phyloP scores from a whole-genome alignment of 23 red algal genomes.

The Agarophyton chilense region DNA sequence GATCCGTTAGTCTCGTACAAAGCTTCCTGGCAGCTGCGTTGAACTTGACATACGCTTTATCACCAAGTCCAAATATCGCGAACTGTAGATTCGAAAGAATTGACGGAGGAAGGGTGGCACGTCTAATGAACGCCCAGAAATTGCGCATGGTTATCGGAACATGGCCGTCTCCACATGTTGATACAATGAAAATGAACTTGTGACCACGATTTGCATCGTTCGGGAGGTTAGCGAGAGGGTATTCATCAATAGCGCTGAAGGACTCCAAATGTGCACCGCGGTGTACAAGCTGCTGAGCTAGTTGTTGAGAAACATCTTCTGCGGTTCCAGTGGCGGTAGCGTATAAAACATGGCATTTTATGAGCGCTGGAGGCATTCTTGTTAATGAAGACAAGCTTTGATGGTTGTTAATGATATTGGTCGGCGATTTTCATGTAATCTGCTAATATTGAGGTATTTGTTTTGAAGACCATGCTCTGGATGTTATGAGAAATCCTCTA shows the following conservation, averaged over 20 bases:
- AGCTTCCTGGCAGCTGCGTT: slow-evolving; percentile 82
- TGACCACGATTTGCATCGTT: not conserved
- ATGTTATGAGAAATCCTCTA: too few relatives aligned
- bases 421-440: not conserved
- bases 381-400: not conserved
- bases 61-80: slow-evolving; percentile 88
- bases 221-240: slow-evolving; percentile 26
- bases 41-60: slow-evolving; percentile 78
- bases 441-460: too few relatives aligned
- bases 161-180: slow-evolving; percentile 90
- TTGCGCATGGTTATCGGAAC: slow-evolving; percentile 62
- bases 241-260: slow-evolving; percentile 24
- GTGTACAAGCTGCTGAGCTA: slow-evolving; percentile 39
- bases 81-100: slow-evolving; percentile 44
- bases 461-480: too few relatives aligned
- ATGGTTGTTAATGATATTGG: not conserved
- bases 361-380: not conserved
- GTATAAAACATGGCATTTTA: slow-evolving; percentile 50
- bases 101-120: slow-evolving; percentile 29
- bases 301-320: slow-evolving; percentile 55
- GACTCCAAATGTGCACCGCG: not conserved
- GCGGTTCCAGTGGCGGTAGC: slow-evolving; percentile 85
- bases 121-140: slow-evolving; percentile 70
- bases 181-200: slow-evolving; percentile 75
- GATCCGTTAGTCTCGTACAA: slow-evolving; percentile 36